A percentile compares a stretch with the other conserved stretches of the same genome.
Conservation (phyloP, 1,284 basidiomycete species). For the Limonomyces culmigenus region DNA sequence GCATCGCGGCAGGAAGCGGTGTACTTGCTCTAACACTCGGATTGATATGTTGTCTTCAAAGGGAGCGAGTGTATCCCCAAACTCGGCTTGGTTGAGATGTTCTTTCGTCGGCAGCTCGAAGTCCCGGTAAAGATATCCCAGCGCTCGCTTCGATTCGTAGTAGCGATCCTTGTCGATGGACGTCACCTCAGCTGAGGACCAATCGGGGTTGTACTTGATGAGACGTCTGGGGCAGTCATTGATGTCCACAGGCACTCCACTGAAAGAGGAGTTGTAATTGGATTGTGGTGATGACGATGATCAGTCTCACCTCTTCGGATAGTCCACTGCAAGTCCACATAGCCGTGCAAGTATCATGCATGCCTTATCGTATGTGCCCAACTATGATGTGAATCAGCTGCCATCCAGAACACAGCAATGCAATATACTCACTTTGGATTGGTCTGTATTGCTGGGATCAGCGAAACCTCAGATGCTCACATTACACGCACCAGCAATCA, state of each 20-base stretch:
- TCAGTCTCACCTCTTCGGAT: slow-evolving; percentile 43
- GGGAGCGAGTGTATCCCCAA: neutral
- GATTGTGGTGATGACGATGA: neutral
- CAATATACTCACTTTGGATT: slow-evolving; percentile 32
- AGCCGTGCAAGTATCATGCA: slow-evolving; percentile 51
- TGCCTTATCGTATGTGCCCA: slow-evolving; percentile 43
- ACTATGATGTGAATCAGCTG: slow-evolving; percentile 17
- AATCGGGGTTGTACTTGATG: slow-evolving; percentile 38
- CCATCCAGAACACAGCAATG: neutral
- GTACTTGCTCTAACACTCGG: neutral
- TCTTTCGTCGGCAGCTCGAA: slow-evolving; percentile 30
- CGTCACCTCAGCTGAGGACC: slow-evolving; percentile 4
- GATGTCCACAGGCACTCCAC: slow-evolving; percentile 42
- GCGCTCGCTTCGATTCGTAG: slow-evolving; percentile 32
- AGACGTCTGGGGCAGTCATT: slow-evolving; percentile 27
- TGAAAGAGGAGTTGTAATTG: neutral
- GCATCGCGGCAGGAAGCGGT: slow-evolving; percentile 8
- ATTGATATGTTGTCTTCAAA: neutral
- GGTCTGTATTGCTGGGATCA: slow-evolving; percentile 24
- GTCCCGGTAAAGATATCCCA: slow-evolving; percentile 37
- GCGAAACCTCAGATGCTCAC: neutral
- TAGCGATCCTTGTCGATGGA: neutral
- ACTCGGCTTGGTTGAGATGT: too few relatives aligned
- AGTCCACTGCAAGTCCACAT: slow-evolving; percentile 59
- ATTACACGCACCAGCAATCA: slow-evolving; percentile 42